Conservation (phyloP, 306 rosid genomes). For the Phaseolus lunatus region DNA sequence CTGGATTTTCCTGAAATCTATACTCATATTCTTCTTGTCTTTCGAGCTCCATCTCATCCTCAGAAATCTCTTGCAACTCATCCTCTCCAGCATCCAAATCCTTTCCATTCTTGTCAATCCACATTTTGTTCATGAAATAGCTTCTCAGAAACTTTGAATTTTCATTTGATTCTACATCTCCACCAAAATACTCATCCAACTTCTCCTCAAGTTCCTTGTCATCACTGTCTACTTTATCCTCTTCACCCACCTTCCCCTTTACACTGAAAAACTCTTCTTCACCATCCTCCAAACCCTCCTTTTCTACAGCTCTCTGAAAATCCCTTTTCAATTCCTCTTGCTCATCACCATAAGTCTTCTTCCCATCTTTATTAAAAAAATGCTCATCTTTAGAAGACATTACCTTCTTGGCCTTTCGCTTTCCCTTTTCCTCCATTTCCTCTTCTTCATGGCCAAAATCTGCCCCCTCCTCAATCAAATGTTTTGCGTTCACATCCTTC, state of each 20-base stretch:
- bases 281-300: conserved; percentile 53
- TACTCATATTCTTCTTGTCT: conserved; percentile 84
- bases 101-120: conserved; percentile 58
- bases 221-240: conserved; percentile 44
- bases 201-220: conserved; percentile 58
- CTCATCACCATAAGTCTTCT: conserved; percentile 63
- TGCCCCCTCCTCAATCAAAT: conserved; percentile 75
- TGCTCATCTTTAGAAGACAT: conserved; percentile 63
- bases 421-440: conserved; percentile 34
- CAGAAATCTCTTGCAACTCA: conserved; percentile 65
- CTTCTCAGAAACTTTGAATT: conserved; percentile 61
- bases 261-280: conserved; percentile 61
- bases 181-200: conserved; percentile 74
- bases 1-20: conserved; percentile 79
- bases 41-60: conserved; percentile 77
- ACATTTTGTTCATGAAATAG: conserved; percentile 70
- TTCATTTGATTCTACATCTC: conserved; percentile 56
- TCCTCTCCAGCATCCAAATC: conserved; percentile 53
- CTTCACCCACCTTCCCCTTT: conserved; percentile 53
- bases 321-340: conserved; percentile 71
- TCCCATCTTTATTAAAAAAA: conserved; percentile 44
- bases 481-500: conserved; percentile 79
- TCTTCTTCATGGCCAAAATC: conserved; percentile 58
- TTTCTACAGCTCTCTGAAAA: conserved; percentile 63
- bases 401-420: conserved; percentile 48